Base-by-base conservation (phyloP, 495 filamentous ascomycete genomes). In the Tuber umbilicatum region DNA sequence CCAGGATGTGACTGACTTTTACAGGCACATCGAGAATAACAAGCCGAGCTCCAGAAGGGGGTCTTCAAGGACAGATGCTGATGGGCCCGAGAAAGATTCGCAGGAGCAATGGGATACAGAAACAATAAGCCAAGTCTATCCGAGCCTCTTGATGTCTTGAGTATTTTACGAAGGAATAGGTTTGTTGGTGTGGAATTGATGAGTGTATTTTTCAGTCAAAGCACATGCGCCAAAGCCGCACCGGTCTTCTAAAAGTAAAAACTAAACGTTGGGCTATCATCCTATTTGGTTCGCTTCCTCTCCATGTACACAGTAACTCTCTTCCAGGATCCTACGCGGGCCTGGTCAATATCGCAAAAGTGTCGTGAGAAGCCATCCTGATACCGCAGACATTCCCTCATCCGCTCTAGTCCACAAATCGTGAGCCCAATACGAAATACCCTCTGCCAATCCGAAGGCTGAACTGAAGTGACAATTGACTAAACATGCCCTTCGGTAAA, bases 341-440 rank as follows among this genome's bases (percentile, higher is more conserved):
- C 5, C 55, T 77, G 35, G 77, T 74, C 42, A 71, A 43, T 31
- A 78, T 23, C 35, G 43, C 75, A 50, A 68, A 42, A 1, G 75
- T 73, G 71, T 74, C 79, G 67, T 77, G 73, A 27, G 69, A 72
- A 21, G 60, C 79, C 6, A 73, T 72, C 35, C 71, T 68, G 17
- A 70, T 47, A 16, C 47, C 55, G n/a, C 73, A 74, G 17, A 55
- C 70, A n/a, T 40, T 45, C 5, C 79, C 38, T 78, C 19, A 60
- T 78, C 69, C 37, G 71, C 69, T 10, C 68, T 43, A 0, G 73
- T 73, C 73, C 75, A 81, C 79, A 78, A 74, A 73, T 81, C 69
- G n/a, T 73, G 72, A 37, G 76, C 78, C 40, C 71, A 70, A 41
- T 78, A 80, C 27, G 55, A 45, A 55, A 74, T 68, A 40, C 69